Conservation (phyloP, 2,329 filamentous ascomycete species). For the Saccharata proteae region DNA sequence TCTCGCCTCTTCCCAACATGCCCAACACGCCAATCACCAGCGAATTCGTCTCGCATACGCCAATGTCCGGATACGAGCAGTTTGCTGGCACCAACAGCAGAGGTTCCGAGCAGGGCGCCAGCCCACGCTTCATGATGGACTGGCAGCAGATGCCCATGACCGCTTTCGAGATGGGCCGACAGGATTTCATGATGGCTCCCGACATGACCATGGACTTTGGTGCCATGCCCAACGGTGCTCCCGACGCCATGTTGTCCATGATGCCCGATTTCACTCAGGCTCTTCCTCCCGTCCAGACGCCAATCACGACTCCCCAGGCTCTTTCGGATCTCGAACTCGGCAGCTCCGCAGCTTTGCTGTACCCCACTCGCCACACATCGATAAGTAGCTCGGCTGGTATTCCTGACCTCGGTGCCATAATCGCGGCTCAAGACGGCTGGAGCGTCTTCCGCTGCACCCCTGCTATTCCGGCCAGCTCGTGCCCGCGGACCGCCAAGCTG, state of each 20-base stretch:
- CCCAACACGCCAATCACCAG: constrained; percentile 23
- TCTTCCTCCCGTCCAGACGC: constrained; percentile 31
- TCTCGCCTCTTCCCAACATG: constrained; percentile 28
- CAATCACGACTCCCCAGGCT: constrained; percentile 33
- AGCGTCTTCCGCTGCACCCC: constrained; percentile 41
- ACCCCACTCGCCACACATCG: constrained; percentile 29
- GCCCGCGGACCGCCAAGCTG: constrained; percentile 37
- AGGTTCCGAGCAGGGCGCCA: constrained; percentile 29
- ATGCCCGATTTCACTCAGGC: constrained; percentile 32
- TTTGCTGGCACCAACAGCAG: constrained; percentile 28
- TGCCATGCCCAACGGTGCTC: constrained; percentile 20
- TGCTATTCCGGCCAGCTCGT: constrained; percentile 34
- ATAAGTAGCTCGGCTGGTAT: constrained; percentile 17
- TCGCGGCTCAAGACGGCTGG: constrained; percentile 41
- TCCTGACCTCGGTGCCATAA: constrained; percentile 35
- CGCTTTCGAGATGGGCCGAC: constrained; percentile 32
- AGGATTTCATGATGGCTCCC: constrained; percentile 33
- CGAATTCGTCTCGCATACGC: constrained; percentile 31
- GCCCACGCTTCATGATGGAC: constrained; percentile 37
- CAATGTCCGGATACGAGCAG: constrained; percentile 35
- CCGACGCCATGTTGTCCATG: constrained; percentile 32
- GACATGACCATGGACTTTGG: constrained; percentile 34
- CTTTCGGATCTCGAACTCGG: constrained; percentile 36
- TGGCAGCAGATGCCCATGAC: constrained; percentile 36
- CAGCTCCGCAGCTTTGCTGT: constrained; percentile 29